These are phyloP conservation scores for Phytophthora foliorum DNA, from an alignment of 352 stramenopile genomes.

Conservation along the genomic window DNA sequence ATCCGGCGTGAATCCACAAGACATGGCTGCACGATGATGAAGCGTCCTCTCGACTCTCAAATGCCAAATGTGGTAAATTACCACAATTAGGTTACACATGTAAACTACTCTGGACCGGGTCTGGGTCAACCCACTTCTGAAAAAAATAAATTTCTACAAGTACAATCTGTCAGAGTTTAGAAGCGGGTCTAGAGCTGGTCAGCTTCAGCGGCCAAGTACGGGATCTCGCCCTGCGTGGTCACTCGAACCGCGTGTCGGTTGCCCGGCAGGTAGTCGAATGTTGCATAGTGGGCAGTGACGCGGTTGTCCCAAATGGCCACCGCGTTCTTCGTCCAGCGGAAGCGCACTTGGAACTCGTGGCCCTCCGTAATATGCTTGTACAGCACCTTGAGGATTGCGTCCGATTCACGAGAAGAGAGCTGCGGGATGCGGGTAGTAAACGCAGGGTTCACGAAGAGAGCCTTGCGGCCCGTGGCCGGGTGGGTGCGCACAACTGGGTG, in stretches of 20 bases:
- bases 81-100: no score
- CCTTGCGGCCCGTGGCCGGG: conserved; percentile 23
- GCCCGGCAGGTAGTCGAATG: conserved; percentile 29
- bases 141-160: conserved; percentile 9
- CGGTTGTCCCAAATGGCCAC: conserved; percentile 29
- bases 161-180: neutral
- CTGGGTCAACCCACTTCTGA: no score
- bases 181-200: conserved; percentile 4
- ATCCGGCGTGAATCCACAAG: conserved; percentile 74
- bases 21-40: conserved; percentile 41
- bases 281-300: conserved; percentile 24
- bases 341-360: conserved; percentile 29
- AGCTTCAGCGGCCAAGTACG: conserved; percentile 7
- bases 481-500: conserved; percentile 57
- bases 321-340: conserved; percentile 27
- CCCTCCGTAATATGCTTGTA: conserved; percentile 30
- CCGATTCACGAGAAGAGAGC: conserved; percentile 48
- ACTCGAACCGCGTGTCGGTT: conserved; percentile 29
- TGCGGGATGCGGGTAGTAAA: conserved; percentile 54
- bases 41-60: neutral
- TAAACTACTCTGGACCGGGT: no score
- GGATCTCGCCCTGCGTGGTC: conserved; percentile 29
- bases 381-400: conserved; percentile 23
- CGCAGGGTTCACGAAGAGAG: conserved; percentile 49
- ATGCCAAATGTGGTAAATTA: neutral